These are phyloP conservation scores for Pseudocohnilembus persalinus DNA, from an alignment of 169 alveolate genomes.

Conservation along the genomic window DNA sequence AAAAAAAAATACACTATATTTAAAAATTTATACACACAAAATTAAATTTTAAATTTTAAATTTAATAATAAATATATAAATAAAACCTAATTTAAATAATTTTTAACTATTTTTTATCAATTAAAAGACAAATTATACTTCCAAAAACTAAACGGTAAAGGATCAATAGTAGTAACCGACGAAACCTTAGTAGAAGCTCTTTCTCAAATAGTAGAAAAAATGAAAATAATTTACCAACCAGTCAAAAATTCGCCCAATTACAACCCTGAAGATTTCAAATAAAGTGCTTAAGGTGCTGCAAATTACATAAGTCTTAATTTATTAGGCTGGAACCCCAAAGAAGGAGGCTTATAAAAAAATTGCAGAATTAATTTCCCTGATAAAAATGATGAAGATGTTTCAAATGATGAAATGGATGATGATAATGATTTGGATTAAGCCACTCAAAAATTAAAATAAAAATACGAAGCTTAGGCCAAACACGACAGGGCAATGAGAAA, in stretches of 20 bases:
- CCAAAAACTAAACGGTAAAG: conserved; percentile 58
- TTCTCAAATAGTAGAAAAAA: conserved; percentile 55
- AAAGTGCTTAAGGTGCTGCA: conserved; percentile 43
- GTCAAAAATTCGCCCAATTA: conserved; percentile 50
- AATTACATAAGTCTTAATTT: conserved; percentile 45
- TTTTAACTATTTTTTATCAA: neutral
- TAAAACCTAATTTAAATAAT: too few relatives aligned
- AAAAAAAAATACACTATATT: too few relatives aligned
- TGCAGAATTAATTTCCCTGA: conserved; percentile 64
- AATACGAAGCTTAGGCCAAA: conserved; percentile 45
- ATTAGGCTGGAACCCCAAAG: conserved; percentile 20
- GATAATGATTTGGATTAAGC: conserved; percentile 35
- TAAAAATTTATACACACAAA: neutral
- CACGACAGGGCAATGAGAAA: conserved; percentile 17
- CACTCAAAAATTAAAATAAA: conserved; percentile 43
- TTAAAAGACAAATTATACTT: neutral
- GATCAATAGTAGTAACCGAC: conserved; percentile 63
- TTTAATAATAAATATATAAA: too few relatives aligned
- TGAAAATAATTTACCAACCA: conserved; percentile 32
- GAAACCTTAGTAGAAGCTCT: conserved; percentile 65
- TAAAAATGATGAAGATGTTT: conserved; percentile 67
- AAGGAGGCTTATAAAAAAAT: conserved; percentile 53
- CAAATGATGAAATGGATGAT: conserved; percentile 65
- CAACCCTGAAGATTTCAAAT: conserved; percentile 45
- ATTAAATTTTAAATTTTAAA: neutral